Percentiles rank a stretch among this genome's conserved stretches.
Conservation (phyloP, 78 protist genomes). For the Goniomonas avonlea region DNA sequence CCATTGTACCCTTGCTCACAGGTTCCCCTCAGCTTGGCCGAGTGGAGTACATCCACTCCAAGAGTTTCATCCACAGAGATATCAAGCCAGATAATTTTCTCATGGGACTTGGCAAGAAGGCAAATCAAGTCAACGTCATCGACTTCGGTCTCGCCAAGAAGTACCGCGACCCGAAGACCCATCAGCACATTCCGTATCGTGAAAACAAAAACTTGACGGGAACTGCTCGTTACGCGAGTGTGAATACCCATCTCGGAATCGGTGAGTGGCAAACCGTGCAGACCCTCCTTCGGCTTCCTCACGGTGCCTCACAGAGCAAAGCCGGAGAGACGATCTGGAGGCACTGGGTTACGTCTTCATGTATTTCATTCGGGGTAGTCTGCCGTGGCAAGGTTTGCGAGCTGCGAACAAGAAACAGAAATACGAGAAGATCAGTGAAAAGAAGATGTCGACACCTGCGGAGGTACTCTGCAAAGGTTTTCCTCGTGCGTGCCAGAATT, state of each 20-base stretch:
- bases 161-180: slow-evolving; percentile 82
- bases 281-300: background rate
- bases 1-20: no score
- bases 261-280: slow-evolving; percentile 13
- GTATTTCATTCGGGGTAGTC: slow-evolving; percentile 81
- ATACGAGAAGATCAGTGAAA: slow-evolving; percentile 84
- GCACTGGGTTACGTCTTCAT: slow-evolving; percentile 84
- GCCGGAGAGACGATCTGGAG: slow-evolving; percentile 80
- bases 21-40: slow-evolving; percentile 20
- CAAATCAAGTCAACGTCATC: slow-evolving; percentile 67
- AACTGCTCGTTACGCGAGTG: slow-evolving; percentile 86
- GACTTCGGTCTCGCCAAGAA: slow-evolving; percentile 96
- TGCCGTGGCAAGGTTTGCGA: slow-evolving; percentile 97
- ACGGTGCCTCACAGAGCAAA: slow-evolving; percentile 31
- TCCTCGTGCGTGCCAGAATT: background rate
- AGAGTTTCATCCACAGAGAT: slow-evolving; percentile 85
- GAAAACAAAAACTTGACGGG: slow-evolving; percentile 93
- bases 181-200: slow-evolving; percentile 89
- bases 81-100: slow-evolving; percentile 92
- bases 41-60: slow-evolving; percentile 65
- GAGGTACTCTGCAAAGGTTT: slow-evolving; percentile 72
- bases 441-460: slow-evolving; percentile 75
- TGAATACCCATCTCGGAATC: slow-evolving; percentile 88
- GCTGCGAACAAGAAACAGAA: slow-evolving; percentile 88
- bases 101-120: slow-evolving; percentile 78